A percentile compares a stretch with the other conserved stretches of the same genome.
Evolutionary conservation across 2,329 filamentous ascomycete species (phyloP).

Genomic region (Magnaporthales sp.): DNA sequence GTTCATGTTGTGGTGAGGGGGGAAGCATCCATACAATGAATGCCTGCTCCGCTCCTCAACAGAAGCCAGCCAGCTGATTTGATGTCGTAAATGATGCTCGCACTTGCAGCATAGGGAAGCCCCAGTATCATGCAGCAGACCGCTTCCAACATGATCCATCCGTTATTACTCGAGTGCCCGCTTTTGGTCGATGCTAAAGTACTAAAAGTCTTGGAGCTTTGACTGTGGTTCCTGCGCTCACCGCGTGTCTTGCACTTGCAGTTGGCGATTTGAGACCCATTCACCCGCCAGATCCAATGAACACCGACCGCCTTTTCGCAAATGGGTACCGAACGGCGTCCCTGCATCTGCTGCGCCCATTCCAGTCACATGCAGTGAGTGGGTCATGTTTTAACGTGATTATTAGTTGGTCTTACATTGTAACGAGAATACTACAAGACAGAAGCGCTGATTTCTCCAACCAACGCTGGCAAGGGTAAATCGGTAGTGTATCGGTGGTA

Average conservation of each 20-base stretch:
- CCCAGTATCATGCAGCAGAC: neutral
- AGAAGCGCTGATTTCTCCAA: neutral
- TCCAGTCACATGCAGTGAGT: neutral
- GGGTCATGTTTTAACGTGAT: neutral
- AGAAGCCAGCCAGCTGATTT: neutral
- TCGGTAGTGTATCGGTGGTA: no score
- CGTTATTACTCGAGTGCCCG: neutral
- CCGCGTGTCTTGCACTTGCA: neutral
- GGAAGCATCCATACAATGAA: neutral
- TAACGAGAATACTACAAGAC: neutral
- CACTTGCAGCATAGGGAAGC: neutral
- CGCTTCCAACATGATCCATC: neutral
- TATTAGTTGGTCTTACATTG: neutral
- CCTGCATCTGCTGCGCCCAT: neutral
- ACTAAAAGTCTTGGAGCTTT: neutral
- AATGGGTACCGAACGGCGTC: neutral
- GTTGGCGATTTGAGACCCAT: neutral
- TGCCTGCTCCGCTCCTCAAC: neutral
- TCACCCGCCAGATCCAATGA: neutral
- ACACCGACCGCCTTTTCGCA: neutral
- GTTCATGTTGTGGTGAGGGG: neutral
- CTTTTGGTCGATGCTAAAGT: neutral
- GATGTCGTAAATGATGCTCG: neutral
- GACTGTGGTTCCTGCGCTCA: neutral
- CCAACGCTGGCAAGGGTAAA: neutral